Conservation (phyloP, 192 early-diverging fungal genomes). For the Coemansia sp. region DNA sequence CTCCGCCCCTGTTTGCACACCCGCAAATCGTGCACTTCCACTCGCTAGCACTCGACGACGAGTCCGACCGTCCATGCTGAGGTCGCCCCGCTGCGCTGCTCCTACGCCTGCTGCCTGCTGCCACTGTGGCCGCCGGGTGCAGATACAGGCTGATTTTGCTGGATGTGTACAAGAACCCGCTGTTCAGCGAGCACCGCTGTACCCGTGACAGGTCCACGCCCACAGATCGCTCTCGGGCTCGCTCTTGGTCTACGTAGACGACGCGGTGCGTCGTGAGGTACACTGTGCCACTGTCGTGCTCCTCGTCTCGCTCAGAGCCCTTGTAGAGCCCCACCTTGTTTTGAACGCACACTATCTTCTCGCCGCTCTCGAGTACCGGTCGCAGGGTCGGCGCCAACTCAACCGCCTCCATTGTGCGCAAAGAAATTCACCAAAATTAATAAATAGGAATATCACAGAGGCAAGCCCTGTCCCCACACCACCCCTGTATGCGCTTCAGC, state of each 20-base stretch:
- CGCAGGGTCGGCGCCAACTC: slow-evolving; percentile 50
- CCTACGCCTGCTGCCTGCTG: neutral
- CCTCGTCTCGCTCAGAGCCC: slow-evolving; percentile 45
- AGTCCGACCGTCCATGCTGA: neutral
- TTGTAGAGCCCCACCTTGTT: slow-evolving; percentile 50
- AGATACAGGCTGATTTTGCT: slow-evolving; percentile 34
- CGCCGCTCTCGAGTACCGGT: slow-evolving; percentile 41
- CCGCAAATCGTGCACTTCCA: slow-evolving; percentile 52
- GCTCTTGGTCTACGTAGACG: slow-evolving; percentile 73
- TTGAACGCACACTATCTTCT: slow-evolving; percentile 45
- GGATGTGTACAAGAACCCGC: slow-evolving; percentile 48
- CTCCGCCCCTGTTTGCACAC: slow-evolving; percentile 29
- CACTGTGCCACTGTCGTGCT: slow-evolving; percentile 70
- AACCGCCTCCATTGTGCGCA: slow-evolving; percentile 30
- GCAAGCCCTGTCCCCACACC: neutral
- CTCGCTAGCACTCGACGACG: neutral
- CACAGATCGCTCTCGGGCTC: slow-evolving; percentile 58
- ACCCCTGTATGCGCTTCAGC: neutral
- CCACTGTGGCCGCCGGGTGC: neutral
- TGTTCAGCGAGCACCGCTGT: slow-evolving; percentile 31
- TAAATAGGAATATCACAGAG: neutral
- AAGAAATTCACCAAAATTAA: neutral
- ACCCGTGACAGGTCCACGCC: slow-evolving; percentile 55
- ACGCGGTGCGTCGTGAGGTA: slow-evolving; percentile 75
- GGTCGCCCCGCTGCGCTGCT: neutral